These are phyloP conservation scores for Sporothrix humicola DNA, from an alignment of 2,329 filamentous ascomycete species.

Conservation along the genomic window DNA sequence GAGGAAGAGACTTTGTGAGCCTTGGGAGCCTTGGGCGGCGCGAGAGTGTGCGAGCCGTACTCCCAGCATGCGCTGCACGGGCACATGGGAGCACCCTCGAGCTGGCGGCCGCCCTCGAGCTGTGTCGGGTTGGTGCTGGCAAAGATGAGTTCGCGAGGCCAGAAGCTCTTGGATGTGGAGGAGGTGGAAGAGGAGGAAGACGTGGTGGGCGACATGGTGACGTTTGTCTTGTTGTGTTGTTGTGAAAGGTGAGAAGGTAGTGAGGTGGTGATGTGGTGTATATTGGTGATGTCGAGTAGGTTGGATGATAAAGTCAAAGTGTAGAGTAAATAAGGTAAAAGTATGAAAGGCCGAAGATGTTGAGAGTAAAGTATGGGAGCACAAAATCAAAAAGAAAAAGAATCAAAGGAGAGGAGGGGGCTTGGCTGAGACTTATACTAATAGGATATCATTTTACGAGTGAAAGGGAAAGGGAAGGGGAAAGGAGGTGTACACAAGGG, in stretches of 20 bases:
- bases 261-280: not conserved
- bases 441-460: conserved; percentile 22
- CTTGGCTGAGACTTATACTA: conserved; percentile 16
- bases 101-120: conserved; percentile 32
- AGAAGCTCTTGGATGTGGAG: conserved; percentile 27
- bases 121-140: conserved; percentile 33
- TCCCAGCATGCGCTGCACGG: conserved; percentile 37
- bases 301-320: not conserved
- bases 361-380: not conserved
- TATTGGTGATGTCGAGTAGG: not conserved
- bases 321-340: not conserved
- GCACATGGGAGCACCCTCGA: conserved; percentile 35
- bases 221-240: not conserved
- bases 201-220: not conserved
- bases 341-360: not conserved
- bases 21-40: conserved; percentile 28
- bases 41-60: conserved; percentile 32
- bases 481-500: not conserved
- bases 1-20: conserved; percentile 2
- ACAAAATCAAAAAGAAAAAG: not conserved
- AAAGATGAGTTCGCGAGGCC: conserved; percentile 28
- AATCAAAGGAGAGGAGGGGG: not conserved
- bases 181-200: conserved; percentile 18
- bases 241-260: not conserved
- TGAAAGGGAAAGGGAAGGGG: not conserved